phyloP scores from a whole-genome alignment of 352 stramenopile species.

The Globisporangium emineosum region DNA sequence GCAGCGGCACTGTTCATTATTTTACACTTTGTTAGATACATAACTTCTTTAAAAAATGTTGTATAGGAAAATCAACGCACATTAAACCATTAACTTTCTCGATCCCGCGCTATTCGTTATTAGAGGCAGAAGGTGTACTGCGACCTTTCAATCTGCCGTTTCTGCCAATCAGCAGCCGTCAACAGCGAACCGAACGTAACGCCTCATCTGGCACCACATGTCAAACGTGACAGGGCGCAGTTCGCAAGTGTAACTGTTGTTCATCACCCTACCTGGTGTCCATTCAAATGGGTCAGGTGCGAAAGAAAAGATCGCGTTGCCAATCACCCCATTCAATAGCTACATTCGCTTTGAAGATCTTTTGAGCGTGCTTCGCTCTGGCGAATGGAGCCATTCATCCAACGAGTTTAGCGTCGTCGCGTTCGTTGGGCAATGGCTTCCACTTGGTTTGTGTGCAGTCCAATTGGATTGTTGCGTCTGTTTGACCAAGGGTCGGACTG shows the following conservation, averaged over 20 bases:
- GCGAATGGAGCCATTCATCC: neutral
- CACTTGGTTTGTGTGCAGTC: too few relatives aligned
- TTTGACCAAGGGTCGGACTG: too few relatives aligned
- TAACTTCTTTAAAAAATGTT: neutral
- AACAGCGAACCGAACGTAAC: neutral
- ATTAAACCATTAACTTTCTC: too few relatives aligned
- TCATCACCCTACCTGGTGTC: neutral
- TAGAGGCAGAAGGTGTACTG: too few relatives aligned
- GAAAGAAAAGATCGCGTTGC: neutral
- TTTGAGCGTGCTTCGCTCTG: neutral
- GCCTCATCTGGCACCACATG: neutral
- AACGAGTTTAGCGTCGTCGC: neutral
- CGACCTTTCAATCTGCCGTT: neutral
- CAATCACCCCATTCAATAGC: too few relatives aligned
- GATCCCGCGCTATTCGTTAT: too few relatives aligned
- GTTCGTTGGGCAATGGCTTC: too few relatives aligned
- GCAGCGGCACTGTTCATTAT: neutral
- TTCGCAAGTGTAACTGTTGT: neutral
- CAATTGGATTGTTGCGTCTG: too few relatives aligned
- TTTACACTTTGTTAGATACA: neutral
- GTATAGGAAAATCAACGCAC: too few relatives aligned
- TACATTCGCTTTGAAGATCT: neutral
- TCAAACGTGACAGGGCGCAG: too few relatives aligned
- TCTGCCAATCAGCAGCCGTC: conserved; percentile 1
- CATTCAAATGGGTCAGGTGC: conserved; percentile 1